Evolutionary conservation across 441 rosid genomes (phyloP), one percentile per base, ranked within the genome.

Genomic region (Cnidoscolus chayamansa): DNA sequence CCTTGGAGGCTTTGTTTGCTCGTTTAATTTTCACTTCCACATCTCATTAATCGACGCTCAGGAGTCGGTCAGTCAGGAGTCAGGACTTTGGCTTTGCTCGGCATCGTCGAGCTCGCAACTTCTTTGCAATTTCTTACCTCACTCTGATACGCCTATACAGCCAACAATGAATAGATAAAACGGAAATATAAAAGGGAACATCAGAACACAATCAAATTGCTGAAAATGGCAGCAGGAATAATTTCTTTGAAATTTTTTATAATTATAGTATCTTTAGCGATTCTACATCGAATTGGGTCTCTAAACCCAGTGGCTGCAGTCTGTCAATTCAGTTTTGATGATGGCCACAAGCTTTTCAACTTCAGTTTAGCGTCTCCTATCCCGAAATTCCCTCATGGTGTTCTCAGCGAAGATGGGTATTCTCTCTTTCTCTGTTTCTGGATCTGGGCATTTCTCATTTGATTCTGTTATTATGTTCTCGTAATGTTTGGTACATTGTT

Each of bases 381-480:
- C 58, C 84, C 86, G 0, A 85, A 80, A 7, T 88, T 76, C 43
- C 97, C 97, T 77, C 97, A 93, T 47, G 99, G 98, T 40, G 84
- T 81, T 65, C 95, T 90, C 78, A 91, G 97, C 83, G 98, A 93
- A 85, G 99, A 95, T 78, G 98, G 98, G 98, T 87, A 81, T 79
- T 77, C 71, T 68, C 72, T 45, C 43, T 11, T 63, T 68, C 56
- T 48, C 59, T 58, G 67, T 74, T 78, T 58, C 57, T 65, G 64
- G 78, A 73, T 77, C 72, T 78, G 76, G 77, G 65, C 58, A 35
- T 63, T 50, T 43, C 13, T 53, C 63, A 12, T 6, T 64, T 48
- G 13, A 35, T 60, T 60, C 30, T 49, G 32, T 53, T 65, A 2
- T 61, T 10, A 32, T 66, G 30, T 65, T 37, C 59, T 9, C 20